Conservation (phyloP, 2,329 filamentous ascomycete species). For the Meredithiella fracta region DNA sequence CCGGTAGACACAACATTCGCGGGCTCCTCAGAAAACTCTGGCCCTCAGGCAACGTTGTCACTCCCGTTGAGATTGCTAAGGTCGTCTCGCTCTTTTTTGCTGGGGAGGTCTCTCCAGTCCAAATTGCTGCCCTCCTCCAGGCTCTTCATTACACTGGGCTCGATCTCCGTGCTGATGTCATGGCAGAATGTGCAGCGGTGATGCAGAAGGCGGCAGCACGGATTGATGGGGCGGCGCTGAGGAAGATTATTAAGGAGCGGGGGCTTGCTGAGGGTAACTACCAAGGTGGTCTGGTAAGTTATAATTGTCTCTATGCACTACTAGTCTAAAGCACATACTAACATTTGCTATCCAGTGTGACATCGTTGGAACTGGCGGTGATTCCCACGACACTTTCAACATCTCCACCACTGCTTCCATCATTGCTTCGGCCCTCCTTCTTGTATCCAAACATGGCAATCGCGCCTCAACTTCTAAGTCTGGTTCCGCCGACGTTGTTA, state of each 20-base stretch:
- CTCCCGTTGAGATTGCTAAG: slow-evolving; percentile 69
- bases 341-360: slow-evolving; percentile 42
- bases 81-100: slow-evolving; percentile 86
- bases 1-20: slow-evolving; percentile 39
- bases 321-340: background rate
- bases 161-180: slow-evolving; percentile 69
- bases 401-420: slow-evolving; percentile 93
- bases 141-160: slow-evolving; percentile 80
- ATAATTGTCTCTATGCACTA: no score
- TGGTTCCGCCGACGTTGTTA: slow-evolving; percentile 82
- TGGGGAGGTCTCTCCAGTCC: slow-evolving; percentile 71
- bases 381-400: slow-evolving; percentile 96
- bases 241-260: slow-evolving; percentile 40
- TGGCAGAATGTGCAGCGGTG: slow-evolving; percentile 64
- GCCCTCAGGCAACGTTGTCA: slow-evolving; percentile 41
- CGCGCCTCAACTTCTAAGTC: slow-evolving; percentile 88
- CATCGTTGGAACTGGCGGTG: slow-evolving; percentile 93
- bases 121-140: slow-evolving; percentile 74
- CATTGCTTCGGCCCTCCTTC: slow-evolving; percentile 66
- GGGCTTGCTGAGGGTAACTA: slow-evolving; percentile 57
- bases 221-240: slow-evolving; percentile 49
- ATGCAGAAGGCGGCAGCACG: slow-evolving; percentile 69
- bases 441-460: slow-evolving; percentile 92
- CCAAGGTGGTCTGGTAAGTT: slow-evolving; percentile 61
- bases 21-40: slow-evolving; percentile 58